Conservation (phyloP, 768 basidiomycete genomes). For the Postia placenta region DNA sequence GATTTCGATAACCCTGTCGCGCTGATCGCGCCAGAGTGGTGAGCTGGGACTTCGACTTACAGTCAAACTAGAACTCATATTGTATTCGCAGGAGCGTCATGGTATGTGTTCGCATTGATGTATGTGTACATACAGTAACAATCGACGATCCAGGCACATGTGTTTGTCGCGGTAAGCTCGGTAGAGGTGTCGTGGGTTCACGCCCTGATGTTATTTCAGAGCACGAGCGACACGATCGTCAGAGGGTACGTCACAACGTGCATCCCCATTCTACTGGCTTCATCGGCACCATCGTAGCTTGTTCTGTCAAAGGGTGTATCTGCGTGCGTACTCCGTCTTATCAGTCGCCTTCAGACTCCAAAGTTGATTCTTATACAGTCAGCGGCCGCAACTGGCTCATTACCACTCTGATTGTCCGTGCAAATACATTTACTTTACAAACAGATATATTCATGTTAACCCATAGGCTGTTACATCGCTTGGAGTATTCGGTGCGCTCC, state of each 20-base stretch:
- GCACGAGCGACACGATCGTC: constrained; percentile 1
- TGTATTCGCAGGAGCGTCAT: constrained; percentile 6
- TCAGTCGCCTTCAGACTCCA: not conserved
- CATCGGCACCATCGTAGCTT: not conserved
- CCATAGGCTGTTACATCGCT: not conserved
- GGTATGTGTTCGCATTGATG: constrained; percentile 1
- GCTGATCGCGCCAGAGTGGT: constrained; percentile 7
- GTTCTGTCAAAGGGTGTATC: not conserved
- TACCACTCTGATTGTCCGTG: not conserved
- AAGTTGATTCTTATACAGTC: not conserved
- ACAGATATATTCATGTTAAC: not conserved
- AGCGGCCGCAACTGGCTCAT: not conserved
- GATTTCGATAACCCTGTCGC: constrained; percentile 3
- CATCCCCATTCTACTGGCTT: not conserved
- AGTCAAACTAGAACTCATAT: not conserved
- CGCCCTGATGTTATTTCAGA: not conserved
- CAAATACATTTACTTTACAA: not conserved
- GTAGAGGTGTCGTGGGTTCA: not conserved
- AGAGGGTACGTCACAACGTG: not conserved
- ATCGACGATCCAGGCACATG: constrained; percentile 6
- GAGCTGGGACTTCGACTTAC: not conserved
- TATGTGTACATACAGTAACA: not conserved
- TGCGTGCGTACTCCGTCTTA: not conserved
- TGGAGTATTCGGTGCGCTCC: not conserved
- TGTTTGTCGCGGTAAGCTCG: constrained; percentile 11